phyloP scores from a whole-genome alignment of 2,329 filamentous ascomycete species.

The Nothopassalora personata region DNA sequence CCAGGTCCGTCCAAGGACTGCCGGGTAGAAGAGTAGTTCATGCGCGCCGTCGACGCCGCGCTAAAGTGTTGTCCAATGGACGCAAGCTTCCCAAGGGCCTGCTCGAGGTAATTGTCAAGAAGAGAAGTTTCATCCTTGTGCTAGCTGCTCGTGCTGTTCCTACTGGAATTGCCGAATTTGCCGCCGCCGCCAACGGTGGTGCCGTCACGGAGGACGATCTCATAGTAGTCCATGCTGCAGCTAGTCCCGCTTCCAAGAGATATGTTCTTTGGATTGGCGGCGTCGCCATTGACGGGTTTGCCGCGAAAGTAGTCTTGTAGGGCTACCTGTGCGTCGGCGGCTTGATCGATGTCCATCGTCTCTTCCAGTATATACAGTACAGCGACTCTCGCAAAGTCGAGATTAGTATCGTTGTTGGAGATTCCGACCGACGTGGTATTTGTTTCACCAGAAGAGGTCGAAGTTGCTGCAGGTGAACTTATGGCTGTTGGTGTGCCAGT shows the following conservation, averaged over 20 bases:
- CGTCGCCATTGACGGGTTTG: slow-evolving; percentile 15
- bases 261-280: slow-evolving; percentile 21
- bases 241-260: slow-evolving; percentile 27
- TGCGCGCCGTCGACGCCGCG: not conserved
- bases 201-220: slow-evolving; percentile 22
- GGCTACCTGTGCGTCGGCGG: slow-evolving; percentile 40
- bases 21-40: not conserved
- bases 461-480: slow-evolving; percentile 9
- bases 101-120: not conserved
- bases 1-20: not conserved
- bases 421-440: slow-evolving; percentile 7
- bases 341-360: slow-evolving; percentile 35
- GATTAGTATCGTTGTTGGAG: slow-evolving; percentile 23
- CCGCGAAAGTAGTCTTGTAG: slow-evolving; percentile 34
- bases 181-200: slow-evolving; percentile 21
- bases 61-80: not conserved
- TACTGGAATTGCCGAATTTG: not conserved
- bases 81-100: not conserved
- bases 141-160: not conserved
- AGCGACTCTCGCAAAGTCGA: slow-evolving; percentile 43
- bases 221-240: slow-evolving; percentile 18
- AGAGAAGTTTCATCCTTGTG: not conserved
- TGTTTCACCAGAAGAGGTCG: slow-evolving; percentile 13
- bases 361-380: slow-evolving; percentile 44
- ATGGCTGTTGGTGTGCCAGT: slow-evolving; percentile 14